Base-by-base conservation (phyloP, 2,329 filamentous ascomycete genomes). In the Pyricularia sp. region DNA sequence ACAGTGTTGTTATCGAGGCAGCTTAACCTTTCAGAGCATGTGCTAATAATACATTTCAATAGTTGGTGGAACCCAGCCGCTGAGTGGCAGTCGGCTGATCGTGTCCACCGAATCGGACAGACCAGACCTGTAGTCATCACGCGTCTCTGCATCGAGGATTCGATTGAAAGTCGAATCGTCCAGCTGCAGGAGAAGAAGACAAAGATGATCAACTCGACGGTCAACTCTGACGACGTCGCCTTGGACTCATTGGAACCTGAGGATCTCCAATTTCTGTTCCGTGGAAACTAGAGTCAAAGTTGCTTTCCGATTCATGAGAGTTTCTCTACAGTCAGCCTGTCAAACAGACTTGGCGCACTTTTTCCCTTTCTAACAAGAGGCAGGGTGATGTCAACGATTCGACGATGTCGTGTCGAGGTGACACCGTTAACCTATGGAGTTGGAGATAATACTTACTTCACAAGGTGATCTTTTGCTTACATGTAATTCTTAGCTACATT, bases 61-160 rank as follows among this genome's bases (percentile, higher is more conserved):
- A 93, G 91, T 73, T 98, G 95, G 95, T 99, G 95, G 95, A 98
- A 98, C 74, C 95, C 95, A n/a, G 94, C 94, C n/a, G 94, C 94
- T 0, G 95, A 99, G 81, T 99, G 95, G 95, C 95, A 99, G 80
- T 95, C 95, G 10, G 98, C 99, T 75, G 95, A 99, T 81, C 92
- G 95, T 1, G 93, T 91, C 76, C 95, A 98, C 80, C 93, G 95
- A 69, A 99, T 98, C 73, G 95, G 95, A 36, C 95, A 99, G 81
- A 92, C 90, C 65, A 91, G 95, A 9, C 94, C 94, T 31, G 98
- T 95, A 77, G 92, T 92, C 50, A 97, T 99, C 74, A 98, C 94
- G 1, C 89, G 95, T 31, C 87, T 99, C 12, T 96, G 93, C 76
- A 97, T 99, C 71, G 94, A 99, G 77, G 95, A 99, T 77, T 97